A percentile compares a stretch with the other conserved stretches of the same genome.
Evolutionary conservation across 2,329 filamentous ascomycete species (phyloP).

Genomic region (Microsporum ferrugineum): DNA sequence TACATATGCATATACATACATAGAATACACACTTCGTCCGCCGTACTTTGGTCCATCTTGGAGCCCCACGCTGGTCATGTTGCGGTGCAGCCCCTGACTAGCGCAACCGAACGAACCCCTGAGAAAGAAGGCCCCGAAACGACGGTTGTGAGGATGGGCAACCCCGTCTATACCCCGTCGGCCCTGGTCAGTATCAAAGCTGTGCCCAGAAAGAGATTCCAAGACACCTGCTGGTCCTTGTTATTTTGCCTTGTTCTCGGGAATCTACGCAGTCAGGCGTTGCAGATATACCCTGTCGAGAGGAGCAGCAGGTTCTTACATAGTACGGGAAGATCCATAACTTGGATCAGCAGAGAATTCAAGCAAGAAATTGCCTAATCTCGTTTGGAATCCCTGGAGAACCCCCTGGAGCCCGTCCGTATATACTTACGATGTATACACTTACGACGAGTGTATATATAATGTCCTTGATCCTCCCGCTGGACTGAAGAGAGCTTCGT

Average conservation of each 20-base stretch:
- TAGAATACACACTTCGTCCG: neutral
- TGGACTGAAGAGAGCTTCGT: neutral
- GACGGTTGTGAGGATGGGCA: neutral
- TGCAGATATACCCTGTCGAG: no score
- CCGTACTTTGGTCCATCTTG: neutral
- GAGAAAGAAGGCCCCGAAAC: neutral
- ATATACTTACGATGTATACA: neutral
- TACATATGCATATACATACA: neutral
- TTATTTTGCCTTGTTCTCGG: neutral
- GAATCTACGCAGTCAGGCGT: neutral
- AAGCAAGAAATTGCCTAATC: neutral
- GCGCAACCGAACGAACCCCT: neutral
- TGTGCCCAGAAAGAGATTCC: neutral
- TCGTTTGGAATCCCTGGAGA: neutral
- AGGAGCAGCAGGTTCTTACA: no score
- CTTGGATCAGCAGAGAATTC: neutral
- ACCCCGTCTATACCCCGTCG: conserved; percentile 1
- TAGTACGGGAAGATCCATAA: neutral
- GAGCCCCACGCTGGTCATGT: neutral
- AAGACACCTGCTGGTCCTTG: neutral
- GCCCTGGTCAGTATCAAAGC: neutral
- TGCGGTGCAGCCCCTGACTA: neutral
- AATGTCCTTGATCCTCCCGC: neutral
- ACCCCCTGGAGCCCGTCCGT: neutral
- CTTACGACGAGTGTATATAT: neutral